phyloP scores from a whole-genome alignment of 2,329 filamentous ascomycete genomes.

The Curvularia eragrostidis region DNA sequence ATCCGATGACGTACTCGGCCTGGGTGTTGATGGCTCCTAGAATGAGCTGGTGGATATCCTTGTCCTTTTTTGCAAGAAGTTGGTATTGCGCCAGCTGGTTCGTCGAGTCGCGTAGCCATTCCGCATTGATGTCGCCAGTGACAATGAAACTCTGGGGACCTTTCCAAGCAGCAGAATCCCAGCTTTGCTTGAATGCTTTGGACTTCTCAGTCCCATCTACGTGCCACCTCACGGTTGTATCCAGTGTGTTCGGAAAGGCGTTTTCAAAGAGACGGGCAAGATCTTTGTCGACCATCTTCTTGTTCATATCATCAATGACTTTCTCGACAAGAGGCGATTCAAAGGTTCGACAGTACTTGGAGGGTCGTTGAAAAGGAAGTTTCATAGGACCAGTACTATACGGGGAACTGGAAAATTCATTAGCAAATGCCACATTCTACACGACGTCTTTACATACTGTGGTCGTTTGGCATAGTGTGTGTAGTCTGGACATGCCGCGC shows the following conservation, averaged over 20 bases:
- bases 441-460: constrained; percentile 61
- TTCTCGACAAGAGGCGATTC: constrained; percentile 84
- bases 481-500: constrained; percentile 70
- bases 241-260: constrained; percentile 88
- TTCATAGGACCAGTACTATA: constrained; percentile 78
- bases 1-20: constrained; percentile 90
- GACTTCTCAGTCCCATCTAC: constrained; percentile 63
- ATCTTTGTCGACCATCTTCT: constrained; percentile 81
- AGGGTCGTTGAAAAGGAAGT: constrained; percentile 86
- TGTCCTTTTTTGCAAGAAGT: constrained; percentile 79
- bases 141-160: constrained; percentile 92
- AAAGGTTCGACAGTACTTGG: constrained; percentile 84
- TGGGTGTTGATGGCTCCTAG: constrained; percentile 96
- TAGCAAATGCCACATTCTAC: not conserved
- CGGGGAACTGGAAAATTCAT: constrained; percentile 65
- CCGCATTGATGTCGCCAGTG: constrained; percentile 89
- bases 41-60: constrained; percentile 77
- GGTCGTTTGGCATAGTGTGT: constrained; percentile 62
- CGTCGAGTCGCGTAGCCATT: constrained; percentile 90
- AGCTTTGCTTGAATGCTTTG: constrained; percentile 47
- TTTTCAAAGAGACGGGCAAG: constrained; percentile 94
- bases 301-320: constrained; percentile 82
- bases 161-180: constrained; percentile 68
- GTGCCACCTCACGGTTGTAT: constrained; percentile 90
- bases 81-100: constrained; percentile 95